Evolutionary conservation across 305 asterid species (phyloP).

Genomic region (Galium porrigens): DNA sequence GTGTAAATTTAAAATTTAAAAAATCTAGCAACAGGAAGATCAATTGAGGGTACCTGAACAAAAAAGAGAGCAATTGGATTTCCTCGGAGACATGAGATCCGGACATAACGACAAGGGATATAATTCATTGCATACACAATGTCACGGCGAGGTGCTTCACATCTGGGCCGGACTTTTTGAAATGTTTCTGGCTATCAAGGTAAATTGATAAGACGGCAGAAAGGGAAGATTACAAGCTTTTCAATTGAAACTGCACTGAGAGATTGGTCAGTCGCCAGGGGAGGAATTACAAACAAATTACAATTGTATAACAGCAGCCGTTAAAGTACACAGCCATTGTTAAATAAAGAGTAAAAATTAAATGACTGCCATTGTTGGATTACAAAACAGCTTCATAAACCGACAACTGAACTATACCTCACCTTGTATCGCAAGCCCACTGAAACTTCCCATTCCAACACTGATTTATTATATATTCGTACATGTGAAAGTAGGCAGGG

Average conservation of each 20-base stretch:
- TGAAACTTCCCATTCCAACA: slow-evolving; percentile 95
- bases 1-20: neutral
- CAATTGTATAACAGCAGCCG: neutral
- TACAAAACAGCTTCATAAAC: slow-evolving; percentile 14
- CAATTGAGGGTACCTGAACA: slow-evolving; percentile 52
- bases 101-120: slow-evolving; percentile 84
- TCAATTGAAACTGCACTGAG: neutral
- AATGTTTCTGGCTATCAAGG: slow-evolving; percentile 80
- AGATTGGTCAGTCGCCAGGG: slow-evolving; percentile 1
- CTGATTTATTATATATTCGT: slow-evolving; percentile 81
- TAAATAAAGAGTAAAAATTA: neutral
- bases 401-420: slow-evolving; percentile 20
- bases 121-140: slow-evolving; percentile 73
- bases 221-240: neutral
- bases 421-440: slow-evolving; percentile 95
- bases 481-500: slow-evolving; percentile 81
- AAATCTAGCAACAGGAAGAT: neutral
- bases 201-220: slow-evolving; percentile 17
- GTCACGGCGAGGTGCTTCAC: slow-evolving; percentile 98
- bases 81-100: slow-evolving; percentile 94
- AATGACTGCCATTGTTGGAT: neutral
- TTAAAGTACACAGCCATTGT: neutral
- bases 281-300: slow-evolving; percentile 1
- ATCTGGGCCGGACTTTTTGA: slow-evolving; percentile 78
- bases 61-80: slow-evolving; percentile 85